Evolutionary conservation across 768 basidiomycete genomes (phyloP), one percentile per base, ranked within the genome.

Genomic region (Boletus patriciae): DNA sequence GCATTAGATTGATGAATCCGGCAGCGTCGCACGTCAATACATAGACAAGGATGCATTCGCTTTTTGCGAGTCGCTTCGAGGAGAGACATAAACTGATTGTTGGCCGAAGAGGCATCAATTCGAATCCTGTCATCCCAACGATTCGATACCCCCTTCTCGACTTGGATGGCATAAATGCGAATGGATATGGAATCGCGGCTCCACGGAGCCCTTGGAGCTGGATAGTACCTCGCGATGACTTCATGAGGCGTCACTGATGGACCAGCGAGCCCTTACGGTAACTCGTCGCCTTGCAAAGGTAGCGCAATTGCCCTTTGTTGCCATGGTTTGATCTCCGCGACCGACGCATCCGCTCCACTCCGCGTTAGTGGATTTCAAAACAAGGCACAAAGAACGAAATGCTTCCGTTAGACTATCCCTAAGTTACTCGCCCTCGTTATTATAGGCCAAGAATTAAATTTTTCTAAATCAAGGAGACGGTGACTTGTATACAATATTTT

Each of bases 251-350:
- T 50, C 13, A 27, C 9, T 61, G 58, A 64, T 57, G 36, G 21
- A 5, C 15, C 21, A 21, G 36, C n/a, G 16, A 48, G 54, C 31
- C 16, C 10, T 46, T 54, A 37, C 53, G 46, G 51, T 37, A 46
- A 42, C 46, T 36, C 41, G 23, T 4, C 29, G n/a, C 29, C 55
- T 29, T 12, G 16, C 38, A 23, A 38, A 50, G 48, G 56, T 42
- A 58, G 52, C 59, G 29, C 45, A 12, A 50, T 54, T 60, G 11
- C 57, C 57, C 40, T 21, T 44, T 43, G 33, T 8, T 41, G 25
- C 25, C 25, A 25, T 25, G 37, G 57, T 64, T 71, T 58, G 68
- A 71, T 70, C 70, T 71, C 70, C 70, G 70, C 68, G 69, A 70
- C 43, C 45, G 16, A 46, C 40, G 43, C 8, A 40, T 55, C 48